Conservation (phyloP, 108 stramenopile species). For the Nitzschia sp. region DNA sequence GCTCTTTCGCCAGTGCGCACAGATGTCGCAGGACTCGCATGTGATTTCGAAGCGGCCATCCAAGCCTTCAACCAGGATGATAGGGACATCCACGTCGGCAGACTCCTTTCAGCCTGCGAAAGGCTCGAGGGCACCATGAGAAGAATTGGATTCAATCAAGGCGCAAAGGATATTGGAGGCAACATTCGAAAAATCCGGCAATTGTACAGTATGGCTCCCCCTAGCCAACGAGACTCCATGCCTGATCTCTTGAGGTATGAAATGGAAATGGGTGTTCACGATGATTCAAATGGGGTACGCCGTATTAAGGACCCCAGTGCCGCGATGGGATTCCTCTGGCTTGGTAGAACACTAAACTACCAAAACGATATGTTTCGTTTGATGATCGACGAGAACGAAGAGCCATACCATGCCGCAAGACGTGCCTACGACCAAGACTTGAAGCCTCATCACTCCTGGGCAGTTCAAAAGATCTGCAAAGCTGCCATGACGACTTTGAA, state of each 20-base stretch:
- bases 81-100: slow-evolving; percentile 44
- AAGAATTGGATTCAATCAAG: slow-evolving; percentile 37
- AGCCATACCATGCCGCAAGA: slow-evolving; percentile 35
- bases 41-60: slow-evolving; percentile 2
- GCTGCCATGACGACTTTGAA: slow-evolving; percentile 24
- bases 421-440: slow-evolving; percentile 37
- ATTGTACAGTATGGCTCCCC: slow-evolving; percentile 36
- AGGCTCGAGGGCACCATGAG: slow-evolving; percentile 39
- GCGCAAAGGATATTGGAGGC: slow-evolving; percentile 51
- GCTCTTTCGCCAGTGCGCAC: background rate
- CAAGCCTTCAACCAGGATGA: slow-evolving; percentile 12
- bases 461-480: slow-evolving; percentile 48
- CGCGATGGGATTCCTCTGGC: slow-evolving; percentile 66
- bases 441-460: slow-evolving; percentile 42
- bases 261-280: slow-evolving; percentile 33
- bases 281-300: slow-evolving; percentile 14
- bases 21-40: background rate
- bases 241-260: slow-evolving; percentile 39
- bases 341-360: slow-evolving; percentile 54
- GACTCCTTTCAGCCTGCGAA: slow-evolving; percentile 48
- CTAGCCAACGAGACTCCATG: slow-evolving; percentile 29
- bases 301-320: slow-evolving; percentile 50
- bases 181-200: slow-evolving; percentile 55
- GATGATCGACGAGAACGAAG: slow-evolving; percentile 20
- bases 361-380: slow-evolving; percentile 47